These are phyloP conservation scores for Trichomonascus vanleenenianus DNA, from an alignment of 805 yeast species.

Conservation along the genomic window DNA sequence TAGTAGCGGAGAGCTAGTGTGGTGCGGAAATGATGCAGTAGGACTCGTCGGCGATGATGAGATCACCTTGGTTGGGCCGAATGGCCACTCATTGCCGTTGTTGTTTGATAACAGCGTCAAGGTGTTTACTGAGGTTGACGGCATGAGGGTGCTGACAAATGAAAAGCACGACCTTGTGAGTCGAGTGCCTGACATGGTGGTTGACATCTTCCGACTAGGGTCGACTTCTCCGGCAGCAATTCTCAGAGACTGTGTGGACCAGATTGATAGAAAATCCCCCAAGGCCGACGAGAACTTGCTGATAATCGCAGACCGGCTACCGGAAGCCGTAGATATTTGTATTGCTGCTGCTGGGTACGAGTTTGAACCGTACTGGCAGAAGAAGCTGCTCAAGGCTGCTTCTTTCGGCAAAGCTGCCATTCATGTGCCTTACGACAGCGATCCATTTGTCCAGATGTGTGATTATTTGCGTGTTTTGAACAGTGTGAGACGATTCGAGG, in stretches of 20 bases:
- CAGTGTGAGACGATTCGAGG: conserved; percentile 51
- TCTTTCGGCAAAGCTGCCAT: conserved; percentile 70
- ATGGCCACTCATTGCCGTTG: conserved; percentile 32
- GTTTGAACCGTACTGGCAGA: conserved; percentile 72
- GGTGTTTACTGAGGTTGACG: conserved; percentile 52
- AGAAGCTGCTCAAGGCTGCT: conserved; percentile 69
- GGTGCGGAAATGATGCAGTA: conserved; percentile 87
- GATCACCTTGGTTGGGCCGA: conserved; percentile 61
- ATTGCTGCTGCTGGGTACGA: conserved; percentile 71
- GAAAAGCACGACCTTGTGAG: conserved; percentile 53
- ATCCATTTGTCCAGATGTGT: conserved; percentile 54
- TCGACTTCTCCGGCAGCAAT: conserved; percentile 79
- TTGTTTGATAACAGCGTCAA: conserved; percentile 31
- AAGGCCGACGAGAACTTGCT: conserved; percentile 72
- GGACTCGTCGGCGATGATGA: conserved; percentile 54
- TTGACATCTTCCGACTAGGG: conserved; percentile 70
- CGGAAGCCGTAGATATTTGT: conserved; percentile 61
- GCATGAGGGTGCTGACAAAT: conserved; percentile 56
- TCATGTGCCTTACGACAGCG: conserved; percentile 44
- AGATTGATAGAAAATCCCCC: conserved; percentile 60
- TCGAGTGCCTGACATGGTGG: conserved; percentile 50
- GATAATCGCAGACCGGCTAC: conserved; percentile 41
- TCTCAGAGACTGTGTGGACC: conserved; percentile 66
- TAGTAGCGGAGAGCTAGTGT: conserved; percentile 31
- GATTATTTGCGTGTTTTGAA: conserved; percentile 61